phyloP scores from a whole-genome alignment of 2,329 filamentous ascomycete genomes.

The Stachybotrys echinatus region DNA sequence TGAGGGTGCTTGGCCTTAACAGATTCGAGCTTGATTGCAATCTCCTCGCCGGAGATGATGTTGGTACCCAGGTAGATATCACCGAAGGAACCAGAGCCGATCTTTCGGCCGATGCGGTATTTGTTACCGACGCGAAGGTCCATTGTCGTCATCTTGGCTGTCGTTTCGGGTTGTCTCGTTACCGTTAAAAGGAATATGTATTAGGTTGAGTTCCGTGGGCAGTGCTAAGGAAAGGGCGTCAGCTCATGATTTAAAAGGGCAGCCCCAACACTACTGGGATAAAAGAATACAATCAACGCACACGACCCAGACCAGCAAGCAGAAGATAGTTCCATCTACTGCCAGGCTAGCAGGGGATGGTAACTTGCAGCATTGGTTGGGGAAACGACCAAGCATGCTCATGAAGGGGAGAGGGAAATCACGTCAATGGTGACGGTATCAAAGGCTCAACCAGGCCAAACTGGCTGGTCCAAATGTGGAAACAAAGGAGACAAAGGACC shows the following conservation, averaged over 20 bases:
- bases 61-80: constrained; percentile 99
- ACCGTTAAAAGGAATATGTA: constrained; percentile 11
- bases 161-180: constrained; percentile 12
- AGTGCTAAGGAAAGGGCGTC: no score
- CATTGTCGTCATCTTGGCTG: constrained; percentile 45
- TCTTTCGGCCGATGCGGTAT: constrained; percentile 99
- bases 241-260: no score
- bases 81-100: constrained; percentile 94
- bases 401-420: background rate
- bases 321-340: no score
- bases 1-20: constrained; percentile 99
- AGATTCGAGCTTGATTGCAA: constrained; percentile 98
- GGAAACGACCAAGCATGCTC: background rate
- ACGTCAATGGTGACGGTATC: no score
- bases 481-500: background rate
- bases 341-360: no score
- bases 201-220: constrained; percentile 14
- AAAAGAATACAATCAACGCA: no score
- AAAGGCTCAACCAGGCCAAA: no score
- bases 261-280: no score
- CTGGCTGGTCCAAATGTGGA: background rate
- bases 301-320: no score
- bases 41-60: constrained; percentile 99
- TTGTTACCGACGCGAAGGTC: constrained; percentile 98
- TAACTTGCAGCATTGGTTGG: no score